Conservation (phyloP, 257 asterid genomes). For the Solanum rostratum region DNA sequence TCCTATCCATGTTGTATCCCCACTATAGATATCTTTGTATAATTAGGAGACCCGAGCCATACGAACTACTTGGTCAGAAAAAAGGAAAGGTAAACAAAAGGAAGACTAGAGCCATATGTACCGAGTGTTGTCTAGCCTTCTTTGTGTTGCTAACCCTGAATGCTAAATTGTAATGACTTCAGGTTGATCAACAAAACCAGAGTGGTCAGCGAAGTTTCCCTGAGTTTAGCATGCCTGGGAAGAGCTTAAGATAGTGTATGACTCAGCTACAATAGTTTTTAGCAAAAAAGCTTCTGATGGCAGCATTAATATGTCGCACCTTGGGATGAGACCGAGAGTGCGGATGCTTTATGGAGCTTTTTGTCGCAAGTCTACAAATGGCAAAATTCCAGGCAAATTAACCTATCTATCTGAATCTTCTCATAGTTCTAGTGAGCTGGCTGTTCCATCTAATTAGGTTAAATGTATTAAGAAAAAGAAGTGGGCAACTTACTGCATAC, state of each 20-base stretch:
- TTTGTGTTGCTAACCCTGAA: neutral
- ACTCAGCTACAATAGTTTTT: neutral
- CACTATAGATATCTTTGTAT: neutral
- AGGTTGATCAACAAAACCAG: neutral
- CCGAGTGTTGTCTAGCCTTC: neutral
- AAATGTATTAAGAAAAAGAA: neutral
- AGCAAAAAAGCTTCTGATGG: neutral
- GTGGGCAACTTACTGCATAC: neutral
- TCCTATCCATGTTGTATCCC: neutral
- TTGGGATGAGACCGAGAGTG: neutral
- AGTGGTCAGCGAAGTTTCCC: neutral
- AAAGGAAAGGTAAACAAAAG: slow-evolving; percentile 4
- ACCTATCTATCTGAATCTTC: neutral
- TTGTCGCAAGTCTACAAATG: neutral
- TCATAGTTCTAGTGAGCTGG: neutral
- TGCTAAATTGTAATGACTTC: neutral
- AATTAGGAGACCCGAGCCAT: slow-evolving; percentile 16
- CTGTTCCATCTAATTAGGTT: neutral
- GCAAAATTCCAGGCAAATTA: neutral
- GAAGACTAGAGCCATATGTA: neutral
- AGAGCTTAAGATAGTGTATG: neutral
- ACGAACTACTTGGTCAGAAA: slow-evolving; percentile 36
- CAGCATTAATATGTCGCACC: neutral
- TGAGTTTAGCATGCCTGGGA: neutral
- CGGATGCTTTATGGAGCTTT: neutral